Conservation (phyloP, 163 green algal genomes). For the Coccomyxa subellipsoidea region DNA sequence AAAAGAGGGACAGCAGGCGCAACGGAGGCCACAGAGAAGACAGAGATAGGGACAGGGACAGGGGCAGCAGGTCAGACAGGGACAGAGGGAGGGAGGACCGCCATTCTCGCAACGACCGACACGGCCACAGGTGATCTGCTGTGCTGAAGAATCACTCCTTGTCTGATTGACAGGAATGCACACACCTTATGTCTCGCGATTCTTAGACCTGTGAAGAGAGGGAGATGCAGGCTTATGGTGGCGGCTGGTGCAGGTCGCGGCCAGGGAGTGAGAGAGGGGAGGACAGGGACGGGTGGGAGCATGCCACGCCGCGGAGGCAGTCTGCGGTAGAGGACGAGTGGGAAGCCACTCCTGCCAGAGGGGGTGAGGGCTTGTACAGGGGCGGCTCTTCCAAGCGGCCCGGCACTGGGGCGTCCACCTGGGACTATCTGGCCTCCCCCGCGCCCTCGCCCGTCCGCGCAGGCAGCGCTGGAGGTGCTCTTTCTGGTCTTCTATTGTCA, state of each 20-base stretch:
- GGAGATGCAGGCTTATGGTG: background rate
- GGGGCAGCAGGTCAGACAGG: background rate
- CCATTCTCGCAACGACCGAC: background rate
- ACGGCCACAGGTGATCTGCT: background rate
- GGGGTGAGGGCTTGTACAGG: background rate
- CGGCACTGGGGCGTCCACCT: conserved; percentile 9
- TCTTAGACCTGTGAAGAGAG: background rate
- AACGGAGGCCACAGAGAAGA: conserved; percentile 14
- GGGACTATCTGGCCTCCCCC: conserved; percentile 29
- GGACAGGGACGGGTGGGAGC: conserved; percentile 26
- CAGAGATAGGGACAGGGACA: conserved; percentile 10
- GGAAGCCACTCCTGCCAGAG: conserved; percentile 63
- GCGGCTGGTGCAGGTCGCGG: background rate
- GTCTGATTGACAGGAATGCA: background rate
- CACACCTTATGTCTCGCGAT: background rate
- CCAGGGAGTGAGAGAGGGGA: conserved; percentile 13
- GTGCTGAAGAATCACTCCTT: background rate
- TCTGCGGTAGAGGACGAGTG: conserved; percentile 54
- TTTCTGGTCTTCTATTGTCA: too few relatives aligned
- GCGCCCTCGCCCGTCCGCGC: conserved; percentile 21
- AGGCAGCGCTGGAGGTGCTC: conserved; percentile 19
- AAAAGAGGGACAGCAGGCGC: conserved; percentile 13
- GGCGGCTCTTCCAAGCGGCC: background rate
- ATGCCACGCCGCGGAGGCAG: conserved; percentile 13
- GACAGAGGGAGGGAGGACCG: background rate